phyloP scores from a whole-genome alignment of 257 asterid genomes.

The Euphrasia confusa region DNA sequence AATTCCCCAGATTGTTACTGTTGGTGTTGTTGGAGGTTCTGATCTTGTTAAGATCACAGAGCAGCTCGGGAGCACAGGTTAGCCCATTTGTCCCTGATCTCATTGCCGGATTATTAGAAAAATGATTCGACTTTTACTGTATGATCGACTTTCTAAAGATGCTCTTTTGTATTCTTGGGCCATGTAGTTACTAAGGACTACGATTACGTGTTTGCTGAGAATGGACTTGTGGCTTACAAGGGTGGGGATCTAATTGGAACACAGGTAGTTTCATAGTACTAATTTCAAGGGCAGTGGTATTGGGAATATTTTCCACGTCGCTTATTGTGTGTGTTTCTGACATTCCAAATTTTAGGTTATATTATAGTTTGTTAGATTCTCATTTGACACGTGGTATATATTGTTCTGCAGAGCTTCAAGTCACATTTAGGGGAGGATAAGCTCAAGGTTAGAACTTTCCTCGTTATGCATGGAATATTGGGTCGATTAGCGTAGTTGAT shows the following conservation, averaged over 20 bases:
- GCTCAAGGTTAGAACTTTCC: constrained; percentile 58
- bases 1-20: constrained; percentile 58
- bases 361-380: constrained; percentile 19
- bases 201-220: constrained; percentile 85
- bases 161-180: constrained; percentile 9
- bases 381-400: constrained; percentile 21
- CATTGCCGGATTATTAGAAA: constrained; percentile 11
- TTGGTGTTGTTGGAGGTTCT: constrained; percentile 99
- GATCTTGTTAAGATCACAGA: constrained; percentile 94
- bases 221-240: constrained; percentile 89
- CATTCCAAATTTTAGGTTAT: constrained; percentile 10
- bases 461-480: constrained; percentile 12
- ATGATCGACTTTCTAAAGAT: constrained; percentile 17
- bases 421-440: constrained; percentile 81
- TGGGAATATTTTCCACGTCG: constrained; percentile 7
- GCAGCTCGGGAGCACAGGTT: constrained; percentile 87
- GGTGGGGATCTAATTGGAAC: constrained; percentile 69
- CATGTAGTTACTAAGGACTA: constrained; percentile 69
- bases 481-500: constrained; percentile 1
- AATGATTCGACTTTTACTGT: constrained; percentile 4
- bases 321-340: constrained; percentile 10
- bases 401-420: constrained; percentile 74
- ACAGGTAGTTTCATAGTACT: constrained; percentile 43
- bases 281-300: constrained; percentile 5
- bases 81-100: constrained; percentile 19